Evolutionary conservation across 1,284 basidiomycete genomes (phyloP).

Genomic region (Athelia sp.): DNA sequence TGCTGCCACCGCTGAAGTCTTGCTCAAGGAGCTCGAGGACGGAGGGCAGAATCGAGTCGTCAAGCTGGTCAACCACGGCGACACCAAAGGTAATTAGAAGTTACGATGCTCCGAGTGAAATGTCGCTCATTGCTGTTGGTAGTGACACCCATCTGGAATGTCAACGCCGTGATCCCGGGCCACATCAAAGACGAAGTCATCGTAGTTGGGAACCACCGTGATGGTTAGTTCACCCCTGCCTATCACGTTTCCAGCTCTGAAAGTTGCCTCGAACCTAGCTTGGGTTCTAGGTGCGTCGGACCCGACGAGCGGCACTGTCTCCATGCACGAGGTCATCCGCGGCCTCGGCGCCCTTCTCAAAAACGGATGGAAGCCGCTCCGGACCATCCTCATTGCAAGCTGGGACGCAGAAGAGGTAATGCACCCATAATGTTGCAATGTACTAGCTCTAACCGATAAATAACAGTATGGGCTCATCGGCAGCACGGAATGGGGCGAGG

Average conservation of each 20-base stretch:
- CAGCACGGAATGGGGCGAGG: conserved; percentile 78
- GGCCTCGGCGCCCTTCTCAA: conserved; percentile 63
- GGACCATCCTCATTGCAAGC: conserved; percentile 73
- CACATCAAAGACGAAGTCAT: conserved; percentile 72
- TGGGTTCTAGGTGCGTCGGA: conserved; percentile 62
- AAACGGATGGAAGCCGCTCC: conserved; percentile 76
- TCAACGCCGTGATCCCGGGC: conserved; percentile 73
- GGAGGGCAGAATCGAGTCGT: conserved; percentile 29
- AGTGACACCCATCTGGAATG: conserved; percentile 56
- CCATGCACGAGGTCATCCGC: conserved; percentile 67
- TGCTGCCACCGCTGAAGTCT: conserved; percentile 45
- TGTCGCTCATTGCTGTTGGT: conserved; percentile 12
- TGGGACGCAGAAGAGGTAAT: conserved; percentile 78
- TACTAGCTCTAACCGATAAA: not conserved
- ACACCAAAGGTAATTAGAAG: conserved; percentile 37
- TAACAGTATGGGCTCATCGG: conserved; percentile 72
- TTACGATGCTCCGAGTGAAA: too few relatives aligned
- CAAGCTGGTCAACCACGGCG: conserved; percentile 47
- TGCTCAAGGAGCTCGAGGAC: conserved; percentile 37
- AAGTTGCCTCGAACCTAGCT: conserved; percentile 10
- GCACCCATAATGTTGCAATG: not conserved
- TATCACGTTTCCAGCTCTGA: conserved; percentile 6
- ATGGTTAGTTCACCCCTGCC: conserved; percentile 37
- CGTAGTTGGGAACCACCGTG: conserved; percentile 72
- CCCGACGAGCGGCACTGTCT: conserved; percentile 77